Evolutionary conservation across 2,329 filamentous ascomycete species (phyloP).

Genomic region (Talaromyces piceae): DNA sequence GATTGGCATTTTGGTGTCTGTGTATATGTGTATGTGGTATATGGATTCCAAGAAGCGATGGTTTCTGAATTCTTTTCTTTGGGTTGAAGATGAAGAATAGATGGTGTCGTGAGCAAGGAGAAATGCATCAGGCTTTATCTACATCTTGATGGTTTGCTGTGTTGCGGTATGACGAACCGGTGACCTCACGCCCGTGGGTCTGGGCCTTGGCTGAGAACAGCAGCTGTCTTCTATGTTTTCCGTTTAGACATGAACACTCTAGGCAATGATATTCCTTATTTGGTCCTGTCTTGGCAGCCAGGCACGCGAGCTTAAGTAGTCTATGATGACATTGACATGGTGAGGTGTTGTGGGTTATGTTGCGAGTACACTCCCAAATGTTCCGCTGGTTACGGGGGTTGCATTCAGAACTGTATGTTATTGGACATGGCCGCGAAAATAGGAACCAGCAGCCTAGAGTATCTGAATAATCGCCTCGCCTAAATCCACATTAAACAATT

Average conservation of each 20-base stretch:
- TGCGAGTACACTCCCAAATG: too few species aligned
- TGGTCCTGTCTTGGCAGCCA: neutral
- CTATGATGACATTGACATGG: neutral
- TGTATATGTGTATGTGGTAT: neutral
- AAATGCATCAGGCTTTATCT: too few species aligned
- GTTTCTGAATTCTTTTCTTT: neutral
- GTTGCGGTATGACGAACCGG: slow-evolving; percentile 4
- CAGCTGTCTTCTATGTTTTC: neutral
- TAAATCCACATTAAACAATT: too few species aligned
- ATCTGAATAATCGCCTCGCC: too few species aligned
- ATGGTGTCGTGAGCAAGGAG: too few species aligned
- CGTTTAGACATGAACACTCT: neutral
- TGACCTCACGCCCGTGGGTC: slow-evolving; percentile 13
- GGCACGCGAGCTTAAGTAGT: neutral
- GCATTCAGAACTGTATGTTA: too few species aligned
- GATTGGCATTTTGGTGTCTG: neutral
- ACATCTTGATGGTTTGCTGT: neutral
- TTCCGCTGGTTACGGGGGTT: too few species aligned
- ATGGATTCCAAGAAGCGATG: too few species aligned
- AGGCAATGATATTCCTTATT: neutral
- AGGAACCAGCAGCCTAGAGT: too few species aligned
- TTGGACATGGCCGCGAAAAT: too few species aligned
- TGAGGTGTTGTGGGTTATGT: too few species aligned
- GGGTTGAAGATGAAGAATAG: neutral
- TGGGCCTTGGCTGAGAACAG: neutral